Evolutionary conservation across 2,329 filamentous ascomycete species (phyloP).

Genomic region (Colletotrichum sublineola): DNA sequence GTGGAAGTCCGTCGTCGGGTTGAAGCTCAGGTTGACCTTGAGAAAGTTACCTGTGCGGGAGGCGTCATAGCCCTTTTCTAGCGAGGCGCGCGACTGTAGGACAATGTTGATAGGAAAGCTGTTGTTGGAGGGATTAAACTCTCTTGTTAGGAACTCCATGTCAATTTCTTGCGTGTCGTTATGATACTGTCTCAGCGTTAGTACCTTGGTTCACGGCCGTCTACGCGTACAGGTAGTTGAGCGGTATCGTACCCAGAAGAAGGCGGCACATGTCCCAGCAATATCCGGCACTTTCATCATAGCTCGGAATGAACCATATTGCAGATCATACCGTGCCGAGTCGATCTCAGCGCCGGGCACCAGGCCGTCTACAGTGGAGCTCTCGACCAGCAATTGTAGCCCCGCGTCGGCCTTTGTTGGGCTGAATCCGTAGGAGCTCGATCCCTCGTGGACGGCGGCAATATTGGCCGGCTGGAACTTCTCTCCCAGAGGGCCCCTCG

Average conservation of each 20-base stretch:
- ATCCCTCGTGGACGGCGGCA: conserved; percentile 56
- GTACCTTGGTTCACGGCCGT: neutral
- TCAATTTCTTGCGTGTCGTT: conserved; percentile 87
- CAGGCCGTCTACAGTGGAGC: conserved; percentile 60
- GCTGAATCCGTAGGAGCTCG: conserved; percentile 58
- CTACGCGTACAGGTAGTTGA: neutral
- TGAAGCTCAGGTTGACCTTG: conserved; percentile 72
- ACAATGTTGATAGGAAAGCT: conserved; percentile 78
- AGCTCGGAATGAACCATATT: conserved; percentile 78
- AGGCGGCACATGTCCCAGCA: conserved; percentile 79
- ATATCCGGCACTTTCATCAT: conserved; percentile 73
- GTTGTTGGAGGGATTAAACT: conserved; percentile 66
- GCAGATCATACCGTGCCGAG: conserved; percentile 70
- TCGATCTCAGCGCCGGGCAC: conserved; percentile 76
- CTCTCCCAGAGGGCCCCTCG: conserved; percentile 76
- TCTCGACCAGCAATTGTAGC: conserved; percentile 69
- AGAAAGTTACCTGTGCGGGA: conserved; percentile 69
- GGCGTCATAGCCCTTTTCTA: conserved; percentile 72
- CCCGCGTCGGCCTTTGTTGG: conserved; percentile 62
- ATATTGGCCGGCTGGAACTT: conserved; percentile 71
- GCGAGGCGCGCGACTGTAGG: conserved; percentile 75
- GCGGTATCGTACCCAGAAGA: conserved; percentile 76
- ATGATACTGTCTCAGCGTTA: conserved; percentile 68
- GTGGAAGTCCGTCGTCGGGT: conserved; percentile 75
- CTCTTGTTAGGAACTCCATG: conserved; percentile 80